Base-by-base conservation (phyloP, 1,284 basidiomycete genomes). In the Schizophyllum commune region DNA sequence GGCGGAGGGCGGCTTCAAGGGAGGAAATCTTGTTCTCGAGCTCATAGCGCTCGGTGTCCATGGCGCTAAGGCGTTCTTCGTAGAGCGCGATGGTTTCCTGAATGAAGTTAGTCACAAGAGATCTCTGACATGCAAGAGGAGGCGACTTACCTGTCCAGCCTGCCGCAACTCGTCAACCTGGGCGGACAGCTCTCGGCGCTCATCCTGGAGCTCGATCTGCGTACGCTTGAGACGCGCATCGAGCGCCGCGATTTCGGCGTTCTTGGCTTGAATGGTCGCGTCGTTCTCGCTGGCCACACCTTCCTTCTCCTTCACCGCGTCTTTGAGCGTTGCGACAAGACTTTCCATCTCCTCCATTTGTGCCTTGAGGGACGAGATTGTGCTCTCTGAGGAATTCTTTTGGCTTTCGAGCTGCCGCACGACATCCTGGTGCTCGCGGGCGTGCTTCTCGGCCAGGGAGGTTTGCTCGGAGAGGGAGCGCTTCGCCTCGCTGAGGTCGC, bases 61-160 rank as follows among this genome's bases (percentile, higher is more conserved):
- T 82, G 1, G 78, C 79, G 62, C 83, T 88, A 21, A 96, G 78
- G 39, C 89, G 85, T 68, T 94, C 92, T 75, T 98, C 95, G 69
- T 97, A 97, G 39, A 96, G 78, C 39, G 91, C 91, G 65, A 95
- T 94, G 0, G 92, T 94, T 83, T 94, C 91, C 90, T 94, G 67
- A 61, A 55, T 61, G 56, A 33, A 67, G 55, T 33, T 57, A 54
- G 58, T 61, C 57, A 47, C 32, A 60, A 33, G 20, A 58, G 22
- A n/a, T n/a, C 8, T 33, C 63, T 17, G 60, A 57, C 52, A 55
- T 8, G 52, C 20, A 64, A 56, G 15, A 54, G 34, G 47, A 27
- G 54, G 58, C 33, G n/a, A 65, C 76, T 63, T 68, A 91, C 90
- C 76, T 92, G 90, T 21, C 94, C 94, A 21, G 93, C 93, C 63